phyloP scores from a whole-genome alignment of 2,329 filamentous ascomycete genomes.

The Penicillium sp. region DNA sequence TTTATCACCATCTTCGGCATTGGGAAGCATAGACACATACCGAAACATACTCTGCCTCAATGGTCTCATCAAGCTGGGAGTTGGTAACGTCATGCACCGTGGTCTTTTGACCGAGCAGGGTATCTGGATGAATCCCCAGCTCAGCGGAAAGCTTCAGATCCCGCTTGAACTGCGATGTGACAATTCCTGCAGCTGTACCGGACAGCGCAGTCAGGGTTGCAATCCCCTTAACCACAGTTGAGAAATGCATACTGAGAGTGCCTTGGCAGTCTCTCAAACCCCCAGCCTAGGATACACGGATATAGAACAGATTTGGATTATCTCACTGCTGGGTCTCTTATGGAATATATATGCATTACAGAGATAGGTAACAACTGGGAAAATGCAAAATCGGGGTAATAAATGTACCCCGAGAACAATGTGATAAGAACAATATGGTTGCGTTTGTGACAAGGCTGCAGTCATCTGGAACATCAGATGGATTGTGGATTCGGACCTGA shows the following conservation, averaged over 20 bases:
- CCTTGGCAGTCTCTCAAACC: neutral
- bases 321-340: neutral
- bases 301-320: neutral
- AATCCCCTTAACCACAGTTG: neutral
- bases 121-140: slow-evolving; percentile 14
- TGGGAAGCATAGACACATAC: slow-evolving; percentile 1
- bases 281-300: neutral
- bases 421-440: slow-evolving; percentile 14
- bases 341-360: slow-evolving; percentile 7
- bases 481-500: slow-evolving; percentile 3
- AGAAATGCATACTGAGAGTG: slow-evolving; percentile 9
- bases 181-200: neutral
- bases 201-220: slow-evolving; percentile 9
- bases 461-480: neutral
- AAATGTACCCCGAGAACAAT: slow-evolving; percentile 8
- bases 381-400: neutral
- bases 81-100: slow-evolving; percentile 4
- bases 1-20: neutral
- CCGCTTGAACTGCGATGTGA: slow-evolving; percentile 4
- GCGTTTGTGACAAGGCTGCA: slow-evolving; percentile 7
- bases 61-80: neutral
- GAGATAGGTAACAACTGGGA: neutral
- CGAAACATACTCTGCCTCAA: slow-evolving; percentile 3
- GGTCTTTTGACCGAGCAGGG: slow-evolving; percentile 6
- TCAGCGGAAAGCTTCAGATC: slow-evolving; percentile 18